A percentile compares a stretch with the other conserved stretches of the same genome.
phyloP scores from a whole-genome alignment of 192 early-diverging fungal species.

The Funneliformis geosporum region DNA sequence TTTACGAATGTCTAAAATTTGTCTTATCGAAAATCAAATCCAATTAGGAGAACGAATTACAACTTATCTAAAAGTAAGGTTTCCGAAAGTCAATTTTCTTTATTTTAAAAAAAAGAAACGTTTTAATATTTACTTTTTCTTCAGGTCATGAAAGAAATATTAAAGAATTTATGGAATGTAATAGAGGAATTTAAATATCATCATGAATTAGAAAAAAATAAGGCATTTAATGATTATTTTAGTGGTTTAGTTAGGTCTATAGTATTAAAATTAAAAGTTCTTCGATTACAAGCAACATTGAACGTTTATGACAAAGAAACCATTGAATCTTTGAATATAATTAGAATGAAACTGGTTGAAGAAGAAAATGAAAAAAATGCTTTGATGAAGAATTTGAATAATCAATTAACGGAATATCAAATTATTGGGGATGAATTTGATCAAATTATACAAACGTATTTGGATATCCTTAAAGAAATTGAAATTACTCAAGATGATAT shows the following conservation, averaged over 20 bases:
- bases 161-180: slow-evolving; percentile 1
- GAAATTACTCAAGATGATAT: slow-evolving; percentile 1
- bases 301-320: slow-evolving; percentile 15
- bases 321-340: not conserved
- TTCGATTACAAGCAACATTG: not conserved
- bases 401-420: not conserved
- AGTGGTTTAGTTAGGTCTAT: not conserved
- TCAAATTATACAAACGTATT: slow-evolving; percentile 8
- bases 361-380: not conserved
- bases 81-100: not conserved
- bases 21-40: not conserved
- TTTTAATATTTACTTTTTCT: not conserved
- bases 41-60: not conserved
- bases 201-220: slow-evolving; percentile 24
- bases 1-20: slow-evolving; percentile 2
- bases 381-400: not conserved
- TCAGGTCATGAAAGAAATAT: slow-evolving; percentile 13
- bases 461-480: slow-evolving; percentile 9
- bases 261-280: slow-evolving; percentile 1
- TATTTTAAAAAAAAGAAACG: not conserved
- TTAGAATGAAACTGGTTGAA: not conserved
- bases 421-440: slow-evolving; percentile 5
- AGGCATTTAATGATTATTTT: slow-evolving; percentile 17
- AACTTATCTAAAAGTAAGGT: slow-evolving; percentile 4
- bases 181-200: slow-evolving; percentile 13